These are phyloP conservation scores for Candida orba DNA, from an alignment of 805 yeast species.

Conservation along the genomic window DNA sequence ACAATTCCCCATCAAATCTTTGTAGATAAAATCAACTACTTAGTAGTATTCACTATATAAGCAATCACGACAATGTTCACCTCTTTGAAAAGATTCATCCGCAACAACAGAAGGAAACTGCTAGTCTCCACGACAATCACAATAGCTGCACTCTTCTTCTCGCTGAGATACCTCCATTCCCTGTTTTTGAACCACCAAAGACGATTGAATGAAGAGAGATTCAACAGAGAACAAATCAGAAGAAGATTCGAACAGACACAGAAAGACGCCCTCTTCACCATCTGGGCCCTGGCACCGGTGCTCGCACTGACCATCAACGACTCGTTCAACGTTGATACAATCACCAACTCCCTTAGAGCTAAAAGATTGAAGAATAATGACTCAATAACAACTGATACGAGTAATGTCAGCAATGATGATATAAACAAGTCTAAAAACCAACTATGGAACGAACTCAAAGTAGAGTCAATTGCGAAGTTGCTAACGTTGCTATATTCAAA, in stretches of 20 bases:
- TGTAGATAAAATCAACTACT: no score
- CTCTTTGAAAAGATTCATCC: constrained; percentile 25
- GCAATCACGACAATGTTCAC: constrained; percentile 17
- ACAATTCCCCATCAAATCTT: no score
- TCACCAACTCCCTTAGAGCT: constrained; percentile 61
- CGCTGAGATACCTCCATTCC: constrained; percentile 34
- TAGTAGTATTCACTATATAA: no score
- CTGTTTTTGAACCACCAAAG: constrained; percentile 45
- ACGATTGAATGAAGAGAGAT: constrained; percentile 46
- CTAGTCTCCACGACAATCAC: constrained; percentile 9
- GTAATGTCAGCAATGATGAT: background rate
- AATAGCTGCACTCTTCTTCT: constrained; percentile 36
- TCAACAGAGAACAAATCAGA: constrained; percentile 61
- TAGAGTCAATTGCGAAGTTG: constrained; percentile 64
- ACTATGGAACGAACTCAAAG: constrained; percentile 79
- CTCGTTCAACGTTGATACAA: constrained; percentile 61
- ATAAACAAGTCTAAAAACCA: constrained; percentile 45
- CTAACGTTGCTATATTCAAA: constrained; percentile 63
- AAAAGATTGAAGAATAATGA: constrained; percentile 36
- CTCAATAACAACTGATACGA: background rate
- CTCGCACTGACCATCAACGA: constrained; percentile 57
- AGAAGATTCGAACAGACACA: constrained; percentile 88
- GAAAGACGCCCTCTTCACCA: constrained; percentile 78
- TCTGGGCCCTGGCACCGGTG: constrained; percentile 75
- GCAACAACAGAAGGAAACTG: constrained; percentile 39